Evolutionary conservation across 306 rosid species (phyloP).

Genomic region (Prinsepia uniflora): DNA sequence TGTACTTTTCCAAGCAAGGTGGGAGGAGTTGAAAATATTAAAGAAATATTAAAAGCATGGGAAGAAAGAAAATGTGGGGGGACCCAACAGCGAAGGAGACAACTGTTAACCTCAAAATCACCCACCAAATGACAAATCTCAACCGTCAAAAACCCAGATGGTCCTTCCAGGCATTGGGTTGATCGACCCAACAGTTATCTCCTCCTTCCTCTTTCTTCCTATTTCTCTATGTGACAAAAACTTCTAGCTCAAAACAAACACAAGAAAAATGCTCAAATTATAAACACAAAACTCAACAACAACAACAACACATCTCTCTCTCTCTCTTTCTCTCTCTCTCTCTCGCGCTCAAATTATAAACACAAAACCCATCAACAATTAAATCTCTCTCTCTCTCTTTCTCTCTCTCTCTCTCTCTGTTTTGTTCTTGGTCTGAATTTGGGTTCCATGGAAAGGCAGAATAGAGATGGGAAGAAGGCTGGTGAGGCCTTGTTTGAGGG

Average conservation of each 20-base stretch:
- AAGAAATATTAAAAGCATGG: neutral
- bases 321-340: neutral
- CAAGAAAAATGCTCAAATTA: neutral
- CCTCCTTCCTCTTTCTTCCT: neutral
- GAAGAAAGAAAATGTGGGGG: neutral
- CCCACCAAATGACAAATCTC: constrained; percentile 47
- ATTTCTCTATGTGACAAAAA: constrained; percentile 19
- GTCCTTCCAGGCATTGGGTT: constrained; percentile 22
- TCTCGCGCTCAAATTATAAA: neutral
- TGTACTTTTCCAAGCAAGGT: no score
- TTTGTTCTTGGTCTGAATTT: neutral
- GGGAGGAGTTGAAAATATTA: no score
- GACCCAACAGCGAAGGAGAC: constrained; percentile 20
- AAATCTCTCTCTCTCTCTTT: neutral
- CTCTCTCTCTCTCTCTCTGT: neutral
- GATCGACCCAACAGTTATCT: constrained; percentile 12
- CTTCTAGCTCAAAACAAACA: neutral
- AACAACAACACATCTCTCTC: neutral
- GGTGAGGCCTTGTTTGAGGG: constrained; percentile 56
- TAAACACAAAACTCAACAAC: neutral
- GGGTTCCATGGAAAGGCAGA: constrained; percentile 42
- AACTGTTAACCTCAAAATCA: constrained; percentile 32
- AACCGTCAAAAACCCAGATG: constrained; percentile 39
- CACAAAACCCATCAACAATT: no score
- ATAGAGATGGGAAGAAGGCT: constrained; percentile 30